These are phyloP conservation scores for Sphaceloma murrayae DNA, from an alignment of 2,329 filamentous ascomycete species.

Conservation along the genomic window DNA sequence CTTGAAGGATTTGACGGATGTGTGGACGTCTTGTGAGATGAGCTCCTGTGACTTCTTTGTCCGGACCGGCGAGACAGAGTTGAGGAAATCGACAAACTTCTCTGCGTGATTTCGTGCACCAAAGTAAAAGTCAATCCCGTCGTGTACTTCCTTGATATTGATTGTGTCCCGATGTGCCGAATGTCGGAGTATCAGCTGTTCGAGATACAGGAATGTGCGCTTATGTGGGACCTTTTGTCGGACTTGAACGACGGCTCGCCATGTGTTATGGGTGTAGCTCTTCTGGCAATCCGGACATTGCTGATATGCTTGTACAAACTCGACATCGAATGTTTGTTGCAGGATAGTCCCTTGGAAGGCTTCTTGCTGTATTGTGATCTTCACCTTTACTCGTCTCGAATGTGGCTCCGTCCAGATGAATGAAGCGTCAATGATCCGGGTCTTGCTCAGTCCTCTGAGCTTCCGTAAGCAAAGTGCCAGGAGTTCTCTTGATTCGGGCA, in stretches of 20 bases:
- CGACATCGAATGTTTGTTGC: conserved; percentile 91
- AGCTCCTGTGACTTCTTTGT: conserved; percentile 83
- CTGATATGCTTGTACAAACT: conserved; percentile 81
- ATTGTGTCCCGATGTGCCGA: conserved; percentile 84
- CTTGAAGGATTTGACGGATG: conserved; percentile 84
- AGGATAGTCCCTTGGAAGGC: conserved; percentile 58
- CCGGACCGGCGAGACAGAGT: conserved; percentile 67
- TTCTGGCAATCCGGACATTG: conserved; percentile 94
- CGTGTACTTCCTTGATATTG: conserved; percentile 95
- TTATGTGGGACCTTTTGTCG: conserved; percentile 96
- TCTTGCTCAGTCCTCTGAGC: conserved; percentile 74
- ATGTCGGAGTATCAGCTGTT: conserved; percentile 94
- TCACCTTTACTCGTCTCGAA: conserved; percentile 82
- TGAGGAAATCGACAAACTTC: conserved; percentile 83
- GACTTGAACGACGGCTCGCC: conserved; percentile 87
- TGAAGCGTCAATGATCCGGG: conserved; percentile 86
- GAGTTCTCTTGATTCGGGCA: conserved; percentile 81
- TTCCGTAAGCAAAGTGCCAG: conserved; percentile 86
- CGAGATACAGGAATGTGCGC: conserved; percentile 71
- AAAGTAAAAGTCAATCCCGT: conserved; percentile 95
- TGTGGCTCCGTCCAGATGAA: conserved; percentile 99
- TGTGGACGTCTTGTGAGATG: conserved; percentile 89
- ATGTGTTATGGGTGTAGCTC: conserved; percentile 92
- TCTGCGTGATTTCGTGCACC: conserved; percentile 81
- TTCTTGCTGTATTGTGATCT: conserved; percentile 81